Conservation (phyloP, 176 grass and related monocot species). For the Echinochloa phyllopogon region DNA sequence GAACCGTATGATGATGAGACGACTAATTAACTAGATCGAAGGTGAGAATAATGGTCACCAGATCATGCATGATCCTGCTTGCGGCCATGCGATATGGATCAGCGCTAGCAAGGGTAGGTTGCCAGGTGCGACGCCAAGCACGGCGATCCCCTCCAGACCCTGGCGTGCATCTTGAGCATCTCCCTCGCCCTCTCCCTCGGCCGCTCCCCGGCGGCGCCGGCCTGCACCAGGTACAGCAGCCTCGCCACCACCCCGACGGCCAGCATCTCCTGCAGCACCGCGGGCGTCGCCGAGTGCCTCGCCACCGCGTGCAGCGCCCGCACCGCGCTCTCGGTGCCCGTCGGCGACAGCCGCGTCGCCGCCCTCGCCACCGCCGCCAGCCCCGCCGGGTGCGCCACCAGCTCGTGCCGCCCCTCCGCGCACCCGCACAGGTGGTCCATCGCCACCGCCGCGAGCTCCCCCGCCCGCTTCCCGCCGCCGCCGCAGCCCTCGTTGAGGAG, state of each 20-base stretch:
- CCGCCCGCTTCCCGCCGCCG: conserved; percentile 23
- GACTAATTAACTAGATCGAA: neutral
- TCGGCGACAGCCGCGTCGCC: conserved; percentile 54
- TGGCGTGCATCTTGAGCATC: conserved; percentile 83
- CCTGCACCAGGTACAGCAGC: conserved; percentile 75
- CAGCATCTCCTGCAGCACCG: conserved; percentile 85
- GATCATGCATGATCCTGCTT: neutral
- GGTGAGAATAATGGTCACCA: neutral
- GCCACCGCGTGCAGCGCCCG: conserved; percentile 66
- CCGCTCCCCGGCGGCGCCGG: conserved; percentile 49
- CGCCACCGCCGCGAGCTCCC: conserved; percentile 57
- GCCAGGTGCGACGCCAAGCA: conserved; percentile 63
- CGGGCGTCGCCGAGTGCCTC: conserved; percentile 51
- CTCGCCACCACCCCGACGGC: conserved; percentile 64
- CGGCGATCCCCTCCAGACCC: conserved; percentile 76
- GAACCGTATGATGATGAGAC: neutral
- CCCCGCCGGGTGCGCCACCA: conserved; percentile 75
- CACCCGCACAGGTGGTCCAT: conserved; percentile 77
- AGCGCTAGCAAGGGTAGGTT: conserved; percentile 56
- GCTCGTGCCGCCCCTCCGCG: conserved; percentile 69
- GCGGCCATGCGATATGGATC: conserved; percentile 35
- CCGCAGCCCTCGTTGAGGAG: conserved; percentile 54
- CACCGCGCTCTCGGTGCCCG: conserved; percentile 59
- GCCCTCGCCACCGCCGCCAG: conserved; percentile 63
- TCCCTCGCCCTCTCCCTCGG: conserved; percentile 72